phyloP scores from a whole-genome alignment of 2,329 filamentous ascomycete species.

The Cladophialophora bantiana region DNA sequence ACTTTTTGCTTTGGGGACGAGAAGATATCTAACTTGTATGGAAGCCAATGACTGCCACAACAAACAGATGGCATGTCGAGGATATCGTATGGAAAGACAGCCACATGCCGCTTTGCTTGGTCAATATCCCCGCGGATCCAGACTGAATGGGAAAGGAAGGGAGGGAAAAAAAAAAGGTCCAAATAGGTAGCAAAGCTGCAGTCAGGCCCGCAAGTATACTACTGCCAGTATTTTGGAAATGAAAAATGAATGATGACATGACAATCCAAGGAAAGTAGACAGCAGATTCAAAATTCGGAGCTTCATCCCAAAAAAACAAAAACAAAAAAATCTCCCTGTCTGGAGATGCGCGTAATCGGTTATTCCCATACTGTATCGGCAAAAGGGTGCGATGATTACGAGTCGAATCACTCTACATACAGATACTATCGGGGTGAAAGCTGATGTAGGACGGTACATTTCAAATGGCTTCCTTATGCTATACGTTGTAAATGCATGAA shows the following conservation, averaged over 20 bases:
- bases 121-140: background rate
- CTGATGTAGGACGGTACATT: too few species aligned
- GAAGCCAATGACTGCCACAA: background rate
- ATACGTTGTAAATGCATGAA: too few species aligned
- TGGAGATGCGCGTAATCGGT: too few species aligned
- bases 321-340: too few species aligned
- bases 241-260: conserved; percentile 8
- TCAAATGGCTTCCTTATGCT: too few species aligned
- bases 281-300: background rate
- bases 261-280: conserved; percentile 16
- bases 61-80: background rate
- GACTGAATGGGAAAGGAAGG: background rate
- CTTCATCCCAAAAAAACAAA: background rate
- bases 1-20: background rate
- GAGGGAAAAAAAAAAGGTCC: too few species aligned
- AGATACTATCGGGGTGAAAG: too few species aligned
- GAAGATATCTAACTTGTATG: background rate
- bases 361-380: too few species aligned
- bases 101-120: background rate
- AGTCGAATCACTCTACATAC: too few species aligned
- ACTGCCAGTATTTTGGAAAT: background rate
- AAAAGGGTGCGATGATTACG: too few species aligned
- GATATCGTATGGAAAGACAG: background rate
- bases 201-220: background rate
- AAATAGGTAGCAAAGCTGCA: conserved; percentile 6